Evolutionary conservation across 2,329 filamentous ascomycete genomes (phyloP).

Genomic region (Talaromyces sp.): DNA sequence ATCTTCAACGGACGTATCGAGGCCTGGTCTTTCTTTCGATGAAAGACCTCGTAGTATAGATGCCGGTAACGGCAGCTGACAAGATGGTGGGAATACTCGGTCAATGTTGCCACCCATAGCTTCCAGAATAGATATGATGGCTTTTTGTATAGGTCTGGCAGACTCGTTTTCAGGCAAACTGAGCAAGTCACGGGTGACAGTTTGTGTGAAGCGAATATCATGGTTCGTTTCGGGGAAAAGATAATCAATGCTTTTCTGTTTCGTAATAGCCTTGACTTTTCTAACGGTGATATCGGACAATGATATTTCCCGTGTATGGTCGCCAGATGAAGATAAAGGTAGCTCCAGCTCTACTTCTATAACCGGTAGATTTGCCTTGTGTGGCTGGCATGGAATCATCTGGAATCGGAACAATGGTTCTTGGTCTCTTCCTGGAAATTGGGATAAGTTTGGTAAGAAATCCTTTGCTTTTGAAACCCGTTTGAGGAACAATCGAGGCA

Average conservation of each 20-base stretch:
- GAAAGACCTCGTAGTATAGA: background rate
- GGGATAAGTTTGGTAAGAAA: conserved; percentile 27
- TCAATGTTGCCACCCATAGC: conserved; percentile 7
- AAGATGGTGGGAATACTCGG: conserved; percentile 26
- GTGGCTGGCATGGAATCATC: conserved; percentile 26
- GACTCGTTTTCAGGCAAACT: conserved; percentile 4
- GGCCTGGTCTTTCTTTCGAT: background rate
- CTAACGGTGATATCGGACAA: conserved; percentile 18
- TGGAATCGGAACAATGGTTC: conserved; percentile 24
- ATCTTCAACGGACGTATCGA: background rate
- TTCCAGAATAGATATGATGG: conserved; percentile 7
- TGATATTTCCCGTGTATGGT: background rate
- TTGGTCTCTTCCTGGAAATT: conserved; percentile 14
- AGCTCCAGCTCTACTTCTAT: conserved; percentile 27
- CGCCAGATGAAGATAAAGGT: conserved; percentile 7
- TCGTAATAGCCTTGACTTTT: conserved; percentile 25
- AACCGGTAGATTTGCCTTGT: conserved; percentile 22
- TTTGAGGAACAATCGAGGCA: conserved; percentile 28
- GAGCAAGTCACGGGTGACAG: conserved; percentile 26
- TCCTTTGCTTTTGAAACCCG: conserved; percentile 29
- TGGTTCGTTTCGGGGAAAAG: conserved; percentile 34
- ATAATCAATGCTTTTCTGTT: conserved; percentile 32
- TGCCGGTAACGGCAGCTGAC: conserved; percentile 26
- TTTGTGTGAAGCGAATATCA: conserved; percentile 37
- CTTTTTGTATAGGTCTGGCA: conserved; percentile 19